These are phyloP conservation scores for Sphagnurus paluster DNA, from an alignment of 1,284 basidiomycete species.

Conservation along the genomic window DNA sequence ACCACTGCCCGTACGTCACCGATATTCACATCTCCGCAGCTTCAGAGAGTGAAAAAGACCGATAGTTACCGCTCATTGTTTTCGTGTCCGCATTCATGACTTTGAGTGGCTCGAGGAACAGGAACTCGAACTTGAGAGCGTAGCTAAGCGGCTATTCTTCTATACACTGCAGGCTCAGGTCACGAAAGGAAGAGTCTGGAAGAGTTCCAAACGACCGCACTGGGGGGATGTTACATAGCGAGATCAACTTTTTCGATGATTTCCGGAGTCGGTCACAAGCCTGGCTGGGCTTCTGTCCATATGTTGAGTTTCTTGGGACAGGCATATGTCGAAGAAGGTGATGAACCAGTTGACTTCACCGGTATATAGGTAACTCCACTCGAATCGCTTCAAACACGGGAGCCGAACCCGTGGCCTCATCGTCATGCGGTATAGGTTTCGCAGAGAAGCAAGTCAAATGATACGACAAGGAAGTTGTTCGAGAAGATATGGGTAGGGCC, in stretches of 20 bases:
- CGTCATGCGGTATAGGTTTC: conserved; percentile 3
- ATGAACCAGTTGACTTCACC: conserved; percentile 35
- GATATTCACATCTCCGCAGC: conserved; percentile 44
- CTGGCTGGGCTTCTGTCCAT: conserved; percentile 30
- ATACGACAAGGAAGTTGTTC: conserved; percentile 34
- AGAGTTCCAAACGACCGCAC: background rate
- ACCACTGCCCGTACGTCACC: conserved; percentile 35
- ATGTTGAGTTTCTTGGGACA: conserved; percentile 37
- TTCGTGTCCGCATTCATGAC: conserved; percentile 29
- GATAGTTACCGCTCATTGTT: conserved; percentile 5
- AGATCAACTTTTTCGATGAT: background rate
- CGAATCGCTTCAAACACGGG: conserved; percentile 32
- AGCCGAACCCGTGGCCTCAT: conserved; percentile 24
- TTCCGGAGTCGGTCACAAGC: conserved; percentile 13
- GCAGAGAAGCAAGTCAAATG: conserved; percentile 28
- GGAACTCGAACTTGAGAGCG: conserved; percentile 43
- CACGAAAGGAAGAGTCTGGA: conserved; percentile 34
- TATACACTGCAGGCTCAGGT: conserved; percentile 41
- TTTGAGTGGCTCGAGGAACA: conserved; percentile 42
- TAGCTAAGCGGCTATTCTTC: conserved; percentile 34
- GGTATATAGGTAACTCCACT: conserved; percentile 39
- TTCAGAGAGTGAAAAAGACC: conserved; percentile 41
- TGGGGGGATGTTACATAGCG: conserved; percentile 3
- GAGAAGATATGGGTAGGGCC: too few species aligned
- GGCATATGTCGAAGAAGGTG: conserved; percentile 33